A percentile compares a stretch with the other conserved stretches of the same genome.
Evolutionary conservation across 345 rosid species (phyloP).

Genomic region (Psidium guajava): DNA sequence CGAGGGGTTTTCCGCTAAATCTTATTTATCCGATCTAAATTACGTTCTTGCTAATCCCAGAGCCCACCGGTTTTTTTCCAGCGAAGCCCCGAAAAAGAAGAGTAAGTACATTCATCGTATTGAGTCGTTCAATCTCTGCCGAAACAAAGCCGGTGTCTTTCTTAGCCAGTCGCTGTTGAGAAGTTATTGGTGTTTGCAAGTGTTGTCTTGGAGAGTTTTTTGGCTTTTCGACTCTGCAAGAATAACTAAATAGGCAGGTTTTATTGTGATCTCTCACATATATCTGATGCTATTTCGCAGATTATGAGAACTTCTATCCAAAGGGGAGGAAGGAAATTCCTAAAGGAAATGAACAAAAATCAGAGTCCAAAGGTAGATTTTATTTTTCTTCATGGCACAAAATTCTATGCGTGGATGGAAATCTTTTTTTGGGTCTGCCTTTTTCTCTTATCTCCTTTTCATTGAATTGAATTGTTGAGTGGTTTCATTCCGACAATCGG

Average conservation of each 20-base stretch:
- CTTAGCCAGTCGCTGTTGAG: neutral
- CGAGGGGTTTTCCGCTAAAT: constrained; percentile 12
- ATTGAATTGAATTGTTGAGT: neutral
- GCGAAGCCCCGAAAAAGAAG: constrained; percentile 63
- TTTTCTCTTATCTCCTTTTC: neutral
- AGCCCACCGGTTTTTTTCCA: constrained; percentile 50
- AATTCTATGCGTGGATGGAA: neutral
- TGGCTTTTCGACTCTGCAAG: neutral
- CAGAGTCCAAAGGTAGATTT: constrained; percentile 63
- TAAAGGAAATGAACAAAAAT: constrained; percentile 63
- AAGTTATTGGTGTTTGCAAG: neutral
- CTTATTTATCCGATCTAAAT: constrained; percentile 31
- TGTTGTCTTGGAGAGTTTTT: neutral
- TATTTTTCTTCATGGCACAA: neutral
- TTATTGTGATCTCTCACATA: neutral
- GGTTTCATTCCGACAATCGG: neutral
- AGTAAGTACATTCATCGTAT: constrained; percentile 18
- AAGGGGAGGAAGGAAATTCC: constrained; percentile 80
- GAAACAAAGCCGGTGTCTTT: neutral
- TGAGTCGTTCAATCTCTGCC: neutral
- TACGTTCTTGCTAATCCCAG: constrained; percentile 58
- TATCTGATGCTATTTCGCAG: constrained; percentile 21
- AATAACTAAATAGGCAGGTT: neutral
- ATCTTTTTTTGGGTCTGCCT: neutral
- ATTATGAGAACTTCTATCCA: constrained; percentile 77